Evolutionary conservation across 2,329 filamentous ascomycete species (phyloP).

Genomic region (Exophiala sideris): DNA sequence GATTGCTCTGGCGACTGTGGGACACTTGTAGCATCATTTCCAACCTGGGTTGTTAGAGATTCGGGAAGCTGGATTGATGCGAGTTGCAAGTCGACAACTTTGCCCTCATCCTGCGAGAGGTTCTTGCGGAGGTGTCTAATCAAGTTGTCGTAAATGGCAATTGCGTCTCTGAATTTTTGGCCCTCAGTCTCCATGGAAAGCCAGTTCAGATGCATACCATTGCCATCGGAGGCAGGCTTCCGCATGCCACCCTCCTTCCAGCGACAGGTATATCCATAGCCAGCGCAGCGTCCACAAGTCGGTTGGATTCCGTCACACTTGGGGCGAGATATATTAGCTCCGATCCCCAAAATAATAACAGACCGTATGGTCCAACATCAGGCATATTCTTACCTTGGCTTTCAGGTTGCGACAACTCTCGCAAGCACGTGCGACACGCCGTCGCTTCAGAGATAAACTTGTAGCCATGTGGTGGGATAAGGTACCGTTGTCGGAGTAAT

Average conservation of each 20-base stretch:
- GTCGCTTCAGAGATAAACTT: constrained; percentile 23
- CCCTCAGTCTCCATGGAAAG: background rate
- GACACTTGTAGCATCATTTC: constrained; percentile 14
- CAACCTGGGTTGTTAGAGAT: constrained; percentile 23
- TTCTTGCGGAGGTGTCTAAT: constrained; percentile 2
- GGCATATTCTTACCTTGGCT: constrained; percentile 24
- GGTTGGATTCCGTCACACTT: constrained; percentile 33
- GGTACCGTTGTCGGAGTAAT: too few species aligned
- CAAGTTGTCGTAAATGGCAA: constrained; percentile 7
- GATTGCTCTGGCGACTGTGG: background rate
- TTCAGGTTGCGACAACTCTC: constrained; percentile 29
- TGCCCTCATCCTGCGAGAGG: constrained; percentile 6
- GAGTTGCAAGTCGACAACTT: constrained; percentile 9
- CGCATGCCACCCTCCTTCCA: constrained; percentile 22
- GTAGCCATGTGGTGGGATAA: too few species aligned
- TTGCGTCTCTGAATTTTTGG: constrained; percentile 7
- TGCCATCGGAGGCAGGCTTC: constrained; percentile 10
- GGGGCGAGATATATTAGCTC: constrained; percentile 1
- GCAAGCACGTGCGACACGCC: constrained; percentile 28
- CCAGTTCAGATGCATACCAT: background rate
- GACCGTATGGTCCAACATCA: background rate
- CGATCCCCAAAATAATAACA: background rate
- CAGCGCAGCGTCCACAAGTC: constrained; percentile 30
- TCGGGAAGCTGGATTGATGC: constrained; percentile 15
- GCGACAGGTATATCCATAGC: constrained; percentile 31